Conservation (phyloP, 805 yeast species). For the Komagataella mondaviorum region DNA sequence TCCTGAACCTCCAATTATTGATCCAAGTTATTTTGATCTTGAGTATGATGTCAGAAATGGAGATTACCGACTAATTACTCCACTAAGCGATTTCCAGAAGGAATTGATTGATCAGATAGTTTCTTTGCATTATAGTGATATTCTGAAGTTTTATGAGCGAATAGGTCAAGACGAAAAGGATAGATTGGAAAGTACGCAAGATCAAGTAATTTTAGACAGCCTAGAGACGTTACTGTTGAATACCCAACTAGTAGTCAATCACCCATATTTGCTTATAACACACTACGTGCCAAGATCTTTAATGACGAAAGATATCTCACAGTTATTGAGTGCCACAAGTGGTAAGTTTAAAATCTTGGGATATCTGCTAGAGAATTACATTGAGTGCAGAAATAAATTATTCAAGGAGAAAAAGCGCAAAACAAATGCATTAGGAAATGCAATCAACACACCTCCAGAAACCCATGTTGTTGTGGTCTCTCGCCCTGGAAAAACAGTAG, state of each 20-base stretch:
- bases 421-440: not conserved
- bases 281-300: conserved; percentile 79
- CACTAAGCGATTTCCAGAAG: conserved; percentile 76
- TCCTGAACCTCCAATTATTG: conserved; percentile 72
- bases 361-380: conserved; percentile 37
- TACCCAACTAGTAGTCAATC: conserved; percentile 71
- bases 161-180: conserved; percentile 24
- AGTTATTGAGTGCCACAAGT: conserved; percentile 59
- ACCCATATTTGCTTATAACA: conserved; percentile 75
- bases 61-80: conserved; percentile 69
- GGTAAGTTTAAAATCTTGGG: conserved; percentile 71
- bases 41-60: conserved; percentile 26
- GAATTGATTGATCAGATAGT: conserved; percentile 87
- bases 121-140: conserved; percentile 83
- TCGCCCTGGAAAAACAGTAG: conserved; percentile 55
- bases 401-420: conserved; percentile 7
- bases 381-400: conserved; percentile 11
- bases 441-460: conserved; percentile 5
- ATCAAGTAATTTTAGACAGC: conserved; percentile 56
- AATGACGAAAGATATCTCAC: conserved; percentile 57
- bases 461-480: conserved; percentile 60
- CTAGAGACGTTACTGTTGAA: conserved; percentile 64
- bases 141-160: conserved; percentile 71
- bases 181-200: conserved; percentile 16
- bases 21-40: conserved; percentile 30